Conservation (phyloP, 768 basidiomycete species). For the Cyclocybe aegerita region DNA sequence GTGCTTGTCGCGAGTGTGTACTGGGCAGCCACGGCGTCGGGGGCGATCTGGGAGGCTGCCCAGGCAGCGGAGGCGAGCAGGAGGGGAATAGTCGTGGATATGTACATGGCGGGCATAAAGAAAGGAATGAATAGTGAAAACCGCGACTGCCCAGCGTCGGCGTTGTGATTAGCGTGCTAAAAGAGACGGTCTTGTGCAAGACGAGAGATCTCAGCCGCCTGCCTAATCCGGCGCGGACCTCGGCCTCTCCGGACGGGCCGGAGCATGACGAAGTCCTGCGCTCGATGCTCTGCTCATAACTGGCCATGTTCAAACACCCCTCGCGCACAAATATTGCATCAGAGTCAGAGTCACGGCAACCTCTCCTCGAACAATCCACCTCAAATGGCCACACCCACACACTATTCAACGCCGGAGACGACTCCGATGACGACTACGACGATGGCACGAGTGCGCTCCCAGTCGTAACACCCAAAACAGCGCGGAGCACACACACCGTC, state of each 20-base stretch:
- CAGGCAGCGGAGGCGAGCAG: conserved; percentile 16
- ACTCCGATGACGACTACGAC: conserved; percentile 47
- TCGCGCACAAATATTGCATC: conserved; percentile 16
- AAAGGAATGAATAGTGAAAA: conserved; percentile 1
- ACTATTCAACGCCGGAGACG: conserved; percentile 56
- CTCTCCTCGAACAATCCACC: conserved; percentile 51
- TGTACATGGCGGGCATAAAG: conserved; percentile 8
- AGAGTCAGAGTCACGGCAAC: conserved; percentile 49
- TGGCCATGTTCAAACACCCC: conserved; percentile 22
- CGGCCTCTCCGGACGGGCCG: not conserved
- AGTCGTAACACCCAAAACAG: conserved; percentile 26
- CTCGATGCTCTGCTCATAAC: conserved; percentile 21
- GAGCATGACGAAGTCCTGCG: not conserved
- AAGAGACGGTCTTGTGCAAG: conserved; percentile 1
- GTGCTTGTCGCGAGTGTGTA: conserved; percentile 63
- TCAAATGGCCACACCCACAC: conserved; percentile 27
- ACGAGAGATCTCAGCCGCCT: not conserved
- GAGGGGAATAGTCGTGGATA: conserved; percentile 10
- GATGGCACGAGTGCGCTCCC: conserved; percentile 27
- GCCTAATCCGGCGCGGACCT: conserved; percentile 12
- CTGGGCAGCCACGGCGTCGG: conserved; percentile 42
- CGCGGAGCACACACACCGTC: conserved; percentile 46
- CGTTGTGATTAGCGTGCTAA: conserved; percentile 6
- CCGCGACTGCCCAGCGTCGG: conserved; percentile 17
- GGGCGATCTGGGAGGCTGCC: conserved; percentile 29